These are phyloP conservation scores for Penicillium longicatenatum DNA, from an alignment of 495 filamentous ascomycete species.

Conservation along the genomic window DNA sequence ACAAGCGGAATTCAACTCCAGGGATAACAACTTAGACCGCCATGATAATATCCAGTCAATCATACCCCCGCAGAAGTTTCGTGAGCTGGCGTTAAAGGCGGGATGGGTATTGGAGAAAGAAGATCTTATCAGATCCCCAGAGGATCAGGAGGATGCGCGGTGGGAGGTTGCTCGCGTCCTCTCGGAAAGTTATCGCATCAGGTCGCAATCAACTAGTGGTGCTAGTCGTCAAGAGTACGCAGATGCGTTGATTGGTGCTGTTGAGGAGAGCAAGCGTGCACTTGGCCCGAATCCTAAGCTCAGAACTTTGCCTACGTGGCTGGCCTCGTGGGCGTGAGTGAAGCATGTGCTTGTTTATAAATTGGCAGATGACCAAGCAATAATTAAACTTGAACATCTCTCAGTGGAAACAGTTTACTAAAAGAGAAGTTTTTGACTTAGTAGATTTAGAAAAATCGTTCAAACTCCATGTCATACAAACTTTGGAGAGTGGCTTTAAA, in stretches of 20 bases:
- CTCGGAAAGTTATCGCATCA: slow-evolving; percentile 5
- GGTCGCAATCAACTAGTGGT: background rate
- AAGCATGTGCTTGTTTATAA: too few relatives aligned
- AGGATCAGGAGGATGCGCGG: slow-evolving; percentile 43
- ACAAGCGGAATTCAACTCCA: slow-evolving; percentile 24
- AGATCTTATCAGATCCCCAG: slow-evolving; percentile 26
- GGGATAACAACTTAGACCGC: slow-evolving; percentile 8
- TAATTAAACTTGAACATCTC: too few relatives aligned
- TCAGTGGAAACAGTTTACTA: too few relatives aligned
- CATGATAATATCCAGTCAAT: slow-evolving; percentile 49
- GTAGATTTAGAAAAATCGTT: too few relatives aligned
- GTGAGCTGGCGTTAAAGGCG: slow-evolving; percentile 26
- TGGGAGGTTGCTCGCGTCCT: slow-evolving; percentile 46
- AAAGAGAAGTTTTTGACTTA: too few relatives aligned
- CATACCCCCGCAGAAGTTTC: slow-evolving; percentile 33
- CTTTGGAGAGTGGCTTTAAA: too few relatives aligned
- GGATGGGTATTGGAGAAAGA: slow-evolving; percentile 35
- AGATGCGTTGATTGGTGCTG: background rate
- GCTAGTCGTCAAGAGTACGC: background rate
- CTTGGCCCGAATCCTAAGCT: background rate
- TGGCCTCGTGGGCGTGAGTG: background rate
- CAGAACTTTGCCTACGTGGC: slow-evolving; percentile 2
- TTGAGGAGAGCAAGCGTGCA: slow-evolving; percentile 2
- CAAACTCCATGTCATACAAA: too few relatives aligned
- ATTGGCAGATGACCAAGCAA: too few relatives aligned